Base-by-base conservation (phyloP, 2,329 filamentous ascomycete species). In the Cladosporium phlei region DNA sequence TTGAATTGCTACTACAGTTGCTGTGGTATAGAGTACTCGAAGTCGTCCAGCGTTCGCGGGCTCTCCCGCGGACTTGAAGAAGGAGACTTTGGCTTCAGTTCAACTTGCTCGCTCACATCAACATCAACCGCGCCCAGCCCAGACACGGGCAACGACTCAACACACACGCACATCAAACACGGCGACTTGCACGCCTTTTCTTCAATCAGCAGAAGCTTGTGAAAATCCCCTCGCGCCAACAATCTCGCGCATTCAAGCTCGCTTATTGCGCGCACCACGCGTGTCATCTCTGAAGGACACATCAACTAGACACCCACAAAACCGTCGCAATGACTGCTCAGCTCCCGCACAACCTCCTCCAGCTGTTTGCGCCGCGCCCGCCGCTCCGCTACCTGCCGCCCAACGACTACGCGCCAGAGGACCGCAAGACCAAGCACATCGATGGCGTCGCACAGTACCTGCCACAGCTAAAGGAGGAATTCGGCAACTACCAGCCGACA, bases 341-440 rank as follows among this genome's bases (percentile, higher is more conserved):
- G 71, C 85, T 98, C 16, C 91, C 93, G 49, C 88, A 86, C 47
- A 91, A 95, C 66, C 79, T 97, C 50, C 78, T 97, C 60, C 86
- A 87, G 69, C 87, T 97, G 57, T 98, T 98, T 73, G 87, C 91
- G 70, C 88, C 93, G 65, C 87, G 93, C 50, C 93, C 93, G 59
- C 86, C 91, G 50, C 74, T 97, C 65, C 86, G 89, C 69, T 97
- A 88, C 78, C 82, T 95, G 51, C 85, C 86, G 51, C 87, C 89
- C 5, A 76, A 78, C 58, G 91, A 97, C 69, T 77, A 86, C 66
- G 80, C 90, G 52, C 85, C 90, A 9, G 88, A 93, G 69, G 80
- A 90, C 56, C 85, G 88, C 59, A 82, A 77, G 65, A 94, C 88
- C 14, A 79, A 83, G 51, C 72, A 78, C 45, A 80, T 96, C 54